Evolutionary conservation across 225 moss, liverwort and hornwort species (phyloP).

Genomic region (Polytrichum formosum): DNA sequence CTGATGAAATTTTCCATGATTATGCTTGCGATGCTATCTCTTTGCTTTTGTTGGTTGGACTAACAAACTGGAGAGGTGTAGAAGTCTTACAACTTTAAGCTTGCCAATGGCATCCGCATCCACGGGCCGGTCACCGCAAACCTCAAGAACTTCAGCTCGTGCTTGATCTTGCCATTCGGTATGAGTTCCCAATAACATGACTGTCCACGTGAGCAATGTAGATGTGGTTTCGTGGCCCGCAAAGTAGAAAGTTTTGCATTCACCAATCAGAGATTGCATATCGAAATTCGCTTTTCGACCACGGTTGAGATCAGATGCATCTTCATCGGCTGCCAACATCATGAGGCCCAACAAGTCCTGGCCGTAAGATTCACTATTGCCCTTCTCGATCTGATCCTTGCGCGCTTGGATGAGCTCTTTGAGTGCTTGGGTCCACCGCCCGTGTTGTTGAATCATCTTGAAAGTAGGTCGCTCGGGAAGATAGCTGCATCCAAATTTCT

Average conservation of each 20-base stretch:
- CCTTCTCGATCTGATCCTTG: background rate
- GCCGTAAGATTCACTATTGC: background rate
- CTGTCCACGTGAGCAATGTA: slow-evolving; percentile 11
- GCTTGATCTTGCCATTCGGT: slow-evolving; percentile 13
- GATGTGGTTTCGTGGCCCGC: slow-evolving; percentile 8
- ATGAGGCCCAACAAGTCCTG: slow-evolving; percentile 4
- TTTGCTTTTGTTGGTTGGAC: no score
- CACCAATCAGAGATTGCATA: background rate
- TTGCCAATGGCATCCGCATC: background rate
- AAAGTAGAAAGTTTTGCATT: slow-evolving; percentile 7
- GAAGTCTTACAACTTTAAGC: slow-evolving; percentile 5
- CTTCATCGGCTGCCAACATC: background rate
- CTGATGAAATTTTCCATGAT: no score
- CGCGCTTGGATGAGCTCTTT: background rate
- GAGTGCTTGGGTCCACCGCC: background rate
- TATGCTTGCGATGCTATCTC: no score
- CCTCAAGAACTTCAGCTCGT: slow-evolving; percentile 1
- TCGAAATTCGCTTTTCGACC: background rate
- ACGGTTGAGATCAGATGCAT: background rate
- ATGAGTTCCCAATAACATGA: slow-evolving; percentile 13
- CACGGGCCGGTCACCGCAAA: slow-evolving; percentile 3
- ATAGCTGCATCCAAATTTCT: background rate
- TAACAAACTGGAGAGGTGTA: no score
- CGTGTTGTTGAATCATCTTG: background rate
- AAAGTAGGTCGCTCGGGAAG: background rate